Evolutionary conservation across 495 filamentous ascomycete genomes (phyloP), one percentile per base, ranked within the genome.

Genomic region (Hyaloscypha bicolor): DNA sequence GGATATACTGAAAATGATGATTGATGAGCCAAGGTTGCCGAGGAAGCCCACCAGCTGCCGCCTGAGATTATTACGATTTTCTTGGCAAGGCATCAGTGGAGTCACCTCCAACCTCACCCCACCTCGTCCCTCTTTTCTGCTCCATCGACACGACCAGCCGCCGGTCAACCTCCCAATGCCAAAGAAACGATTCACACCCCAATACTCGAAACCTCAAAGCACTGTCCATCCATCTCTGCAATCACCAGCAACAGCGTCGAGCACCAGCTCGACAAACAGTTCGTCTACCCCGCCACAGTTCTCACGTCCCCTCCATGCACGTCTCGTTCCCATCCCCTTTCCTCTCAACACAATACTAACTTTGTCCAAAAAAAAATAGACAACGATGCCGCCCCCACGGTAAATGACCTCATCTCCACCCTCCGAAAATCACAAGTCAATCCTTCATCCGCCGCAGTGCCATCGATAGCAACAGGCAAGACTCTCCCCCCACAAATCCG

Each of bases 201-300:
- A 69, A 69, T 85, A 79, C 63, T 82, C 82, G 55, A 86, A 86
- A 60, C 83, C 83, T 52, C 81, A 77, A 65, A 82, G 81, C 53
- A 81, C 83, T 25, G 79, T 81, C 22, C 82, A 73, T 65, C 71
- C 71, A 3, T 72, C 71, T 29, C 33, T 72, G 21, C 57, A 33
- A 14, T 72, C 71, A 2, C 21, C 82, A 53, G 75, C 79, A 52
- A 62, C 55, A 31, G 33, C 37, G 22, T 66, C 68, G 53, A 62
- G 56, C 31, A 4, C 42, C 11, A 60, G 55, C 45, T 66, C 69
- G 19, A 60, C 60, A 45, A 69, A 52, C 11, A 33, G 67, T 71
- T 12, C 33, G 67, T 71, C 60, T 21, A 56, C 60, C 56, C 59
- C 56, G 67, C 68, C 60, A 30, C 63, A 33, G 33, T 9, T 22